Conservation (phyloP, 148 eudicot species). For the Vaccinium vitisidaea region DNA sequence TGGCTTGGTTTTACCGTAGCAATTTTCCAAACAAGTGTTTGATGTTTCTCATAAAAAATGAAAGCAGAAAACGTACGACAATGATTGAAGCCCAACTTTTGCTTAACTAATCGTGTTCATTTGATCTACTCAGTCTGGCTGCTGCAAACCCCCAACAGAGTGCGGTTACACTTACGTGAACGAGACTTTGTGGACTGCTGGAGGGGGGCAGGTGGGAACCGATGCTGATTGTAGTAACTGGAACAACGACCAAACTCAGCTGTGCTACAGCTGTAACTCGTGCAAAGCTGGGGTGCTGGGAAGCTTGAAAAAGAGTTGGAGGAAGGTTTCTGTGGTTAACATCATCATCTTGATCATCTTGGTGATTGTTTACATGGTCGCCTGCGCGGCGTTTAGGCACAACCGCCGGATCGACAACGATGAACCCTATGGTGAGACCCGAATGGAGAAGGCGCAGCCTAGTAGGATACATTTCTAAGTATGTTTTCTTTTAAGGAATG, state of each 20-base stretch:
- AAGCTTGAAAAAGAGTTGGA: slow-evolving; percentile 86
- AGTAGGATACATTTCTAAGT: slow-evolving; percentile 56
- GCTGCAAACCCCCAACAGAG: slow-evolving; percentile 96
- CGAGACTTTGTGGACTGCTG: slow-evolving; percentile 70
- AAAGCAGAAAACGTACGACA: not conserved
- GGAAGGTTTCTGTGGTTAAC: slow-evolving; percentile 82
- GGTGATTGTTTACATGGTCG: slow-evolving; percentile 70
- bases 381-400: slow-evolving; percentile 77
- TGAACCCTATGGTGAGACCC: slow-evolving; percentile 75
- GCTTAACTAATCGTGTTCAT: not conserved
- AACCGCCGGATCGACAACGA: slow-evolving; percentile 81
- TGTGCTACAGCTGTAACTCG: slow-evolving; percentile 75
- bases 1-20: too few species aligned
- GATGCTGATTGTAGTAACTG: slow-evolving; percentile 57
- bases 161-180: slow-evolving; percentile 69
- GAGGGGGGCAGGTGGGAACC: slow-evolving; percentile 38
- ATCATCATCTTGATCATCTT: slow-evolving; percentile 73
- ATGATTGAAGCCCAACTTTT: not conserved
- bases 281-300: slow-evolving; percentile 95
- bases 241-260: slow-evolving; percentile 68
- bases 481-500: not conserved
- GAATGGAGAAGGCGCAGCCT: slow-evolving; percentile 89
- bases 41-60: too few species aligned
- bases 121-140: slow-evolving; percentile 63
- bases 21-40: not conserved